A percentile compares a stretch with the other conserved stretches of the same genome.
Conservation (phyloP, 805 yeast species). For the Cyberlindnera euphorbiiphila region DNA sequence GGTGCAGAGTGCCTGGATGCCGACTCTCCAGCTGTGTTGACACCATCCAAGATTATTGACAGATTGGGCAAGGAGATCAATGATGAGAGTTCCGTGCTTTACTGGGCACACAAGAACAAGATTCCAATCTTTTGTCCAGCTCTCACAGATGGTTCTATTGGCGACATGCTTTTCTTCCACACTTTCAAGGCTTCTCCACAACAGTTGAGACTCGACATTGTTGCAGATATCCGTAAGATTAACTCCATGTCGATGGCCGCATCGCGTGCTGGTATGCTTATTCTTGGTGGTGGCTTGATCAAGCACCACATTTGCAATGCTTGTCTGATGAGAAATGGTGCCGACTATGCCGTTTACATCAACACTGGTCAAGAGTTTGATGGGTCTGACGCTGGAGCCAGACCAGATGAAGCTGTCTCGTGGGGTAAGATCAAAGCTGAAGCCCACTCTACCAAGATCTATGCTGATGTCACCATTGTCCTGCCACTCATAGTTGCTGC, state of each 20-base stretch:
- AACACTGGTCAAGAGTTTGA: constrained; percentile 99
- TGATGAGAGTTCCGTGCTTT: constrained; percentile 87
- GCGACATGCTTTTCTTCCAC: constrained; percentile 98
- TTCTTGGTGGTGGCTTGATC: constrained; percentile 93
- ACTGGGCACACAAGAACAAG: constrained; percentile 96
- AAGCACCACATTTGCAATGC: constrained; percentile 98
- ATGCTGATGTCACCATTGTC: constrained; percentile 91
- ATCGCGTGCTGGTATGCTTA: constrained; percentile 88
- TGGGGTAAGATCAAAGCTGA: constrained; percentile 99
- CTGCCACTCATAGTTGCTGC: constrained; percentile 97
- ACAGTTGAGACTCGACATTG: constrained; percentile 87
- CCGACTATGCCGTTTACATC: constrained; percentile 94
- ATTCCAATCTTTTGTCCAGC: constrained; percentile 98
- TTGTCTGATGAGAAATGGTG: constrained; percentile 98
- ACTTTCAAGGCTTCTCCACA: constrained; percentile 92
- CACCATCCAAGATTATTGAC: constrained; percentile 90
- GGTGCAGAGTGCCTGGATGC: constrained; percentile 60
- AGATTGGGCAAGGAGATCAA: constrained; percentile 93
- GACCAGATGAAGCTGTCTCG: constrained; percentile 97
- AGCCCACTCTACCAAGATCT: constrained; percentile 87
- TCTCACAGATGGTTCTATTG: constrained; percentile 95
- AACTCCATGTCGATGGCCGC: constrained; percentile 96
- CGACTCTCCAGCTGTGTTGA: constrained; percentile 67
- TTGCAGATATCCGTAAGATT: constrained; percentile 86
- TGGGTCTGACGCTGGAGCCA: constrained; percentile 98